phyloP scores from a whole-genome alignment of 805 yeast genomes.

The Ogataea pini region DNA sequence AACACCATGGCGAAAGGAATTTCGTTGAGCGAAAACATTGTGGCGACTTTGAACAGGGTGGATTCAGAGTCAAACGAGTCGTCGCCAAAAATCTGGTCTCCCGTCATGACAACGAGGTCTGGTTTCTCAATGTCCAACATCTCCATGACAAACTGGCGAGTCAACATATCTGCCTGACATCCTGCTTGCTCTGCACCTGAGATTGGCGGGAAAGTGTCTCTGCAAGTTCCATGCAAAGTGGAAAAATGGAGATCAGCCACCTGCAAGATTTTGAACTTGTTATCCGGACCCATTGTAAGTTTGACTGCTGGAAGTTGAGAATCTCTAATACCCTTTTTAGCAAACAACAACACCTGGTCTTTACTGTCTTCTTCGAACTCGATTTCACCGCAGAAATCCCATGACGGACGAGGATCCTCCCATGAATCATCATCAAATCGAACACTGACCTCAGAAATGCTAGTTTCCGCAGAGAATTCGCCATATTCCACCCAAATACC shows the following conservation, averaged over 20 bases:
- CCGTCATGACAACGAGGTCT: constrained; percentile 81
- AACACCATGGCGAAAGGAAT: constrained; percentile 85
- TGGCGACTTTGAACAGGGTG: constrained; percentile 72
- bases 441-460: constrained; percentile 62
- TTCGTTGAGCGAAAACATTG: constrained; percentile 62
- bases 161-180: constrained; percentile 80
- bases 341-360: constrained; percentile 35
- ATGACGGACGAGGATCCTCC: constrained; percentile 32
- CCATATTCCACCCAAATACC: constrained; percentile 68
- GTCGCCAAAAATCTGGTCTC: constrained; percentile 89
- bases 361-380: constrained; percentile 2
- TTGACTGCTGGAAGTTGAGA: constrained; percentile 8
- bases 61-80: constrained; percentile 79
- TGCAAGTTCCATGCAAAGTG: constrained; percentile 79
- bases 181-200: constrained; percentile 33
- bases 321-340: constrained; percentile 30
- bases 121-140: constrained; percentile 79
- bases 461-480: constrained; percentile 29
- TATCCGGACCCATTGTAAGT: constrained; percentile 30
- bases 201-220: constrained; percentile 62
- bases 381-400: constrained; percentile 10
- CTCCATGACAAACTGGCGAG: constrained; percentile 57
- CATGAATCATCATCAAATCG: constrained; percentile 77
- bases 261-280: constrained; percentile 76
- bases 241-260: constrained; percentile 90